Base-by-base conservation (phyloP, 768 basidiomycete genomes). In the Auricularia sp. region DNA sequence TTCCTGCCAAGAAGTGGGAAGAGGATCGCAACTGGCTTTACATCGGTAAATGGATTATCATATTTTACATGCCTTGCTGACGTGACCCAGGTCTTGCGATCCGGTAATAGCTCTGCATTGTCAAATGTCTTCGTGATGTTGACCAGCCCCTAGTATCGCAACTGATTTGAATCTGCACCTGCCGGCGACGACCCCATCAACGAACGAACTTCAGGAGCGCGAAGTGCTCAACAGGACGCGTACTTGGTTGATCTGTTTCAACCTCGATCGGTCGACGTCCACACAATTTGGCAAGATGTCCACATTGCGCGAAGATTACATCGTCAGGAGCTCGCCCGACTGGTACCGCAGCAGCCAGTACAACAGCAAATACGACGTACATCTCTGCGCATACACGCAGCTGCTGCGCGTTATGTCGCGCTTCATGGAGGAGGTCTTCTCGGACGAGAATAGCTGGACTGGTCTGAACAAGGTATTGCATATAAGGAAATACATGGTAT, bases 221-320 rank as follows among this genome's bases (percentile, higher is more conserved):
- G 93, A 95, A 76, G 81, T 90, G 39, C 75, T 94, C 70, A 95
- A 97, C 73, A 85, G 89, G 65, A 86, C 85, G 51, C 78, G 94
- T n/a, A 85, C 88, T 35, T 97, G 93, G 93, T 83, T 95, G 80
- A 89, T 90, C 62, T 94, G 91, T 73, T 94, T 88, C 77, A 91
- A 92, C 71, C 73, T 95, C 65, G 94, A 97, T 73, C 84, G 90
- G 18, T 94, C 92, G 34, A 88, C 89, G 2, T 87, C 91, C 2
- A 93, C 89, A 2, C 89, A 94, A 72, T 91, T 93, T 72, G 94
- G 93, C 3, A 94, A 94, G 74, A 91, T 92, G 2, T 87, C 87
- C 13, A 92, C 91, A 8, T 87, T 95, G 71, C 88, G 89, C 69
- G 92, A 94, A 70, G 91, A 94, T 71, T 45, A 24, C 64, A 84